Conservation (phyloP, 176 grass and related monocot genomes). For the Oryza glaberrima region DNA sequence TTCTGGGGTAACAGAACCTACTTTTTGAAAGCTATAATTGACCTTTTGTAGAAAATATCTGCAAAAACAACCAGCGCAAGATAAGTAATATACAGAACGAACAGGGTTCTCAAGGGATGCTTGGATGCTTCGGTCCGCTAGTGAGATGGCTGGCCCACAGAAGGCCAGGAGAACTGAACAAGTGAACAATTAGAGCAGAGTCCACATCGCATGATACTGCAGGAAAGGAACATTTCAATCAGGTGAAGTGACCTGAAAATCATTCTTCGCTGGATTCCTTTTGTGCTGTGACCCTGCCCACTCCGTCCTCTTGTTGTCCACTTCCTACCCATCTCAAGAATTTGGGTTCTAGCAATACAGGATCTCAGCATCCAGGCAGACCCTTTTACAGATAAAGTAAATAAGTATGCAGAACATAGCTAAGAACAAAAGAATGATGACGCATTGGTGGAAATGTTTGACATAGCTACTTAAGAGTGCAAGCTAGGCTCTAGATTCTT, state of each 20-base stretch:
- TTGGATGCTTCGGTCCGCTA: slow-evolving; percentile 48
- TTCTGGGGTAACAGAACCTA: slow-evolving; percentile 26
- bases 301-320: slow-evolving; percentile 54
- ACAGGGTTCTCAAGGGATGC: slow-evolving; percentile 39
- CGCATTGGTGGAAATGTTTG: slow-evolving; percentile 4
- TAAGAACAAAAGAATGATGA: slow-evolving; percentile 30
- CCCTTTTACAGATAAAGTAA: slow-evolving; percentile 66
- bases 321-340: slow-evolving; percentile 65
- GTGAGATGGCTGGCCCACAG: slow-evolving; percentile 25
- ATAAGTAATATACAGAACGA: slow-evolving; percentile 40
- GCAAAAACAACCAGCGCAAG: slow-evolving; percentile 39
- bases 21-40: slow-evolving; percentile 22
- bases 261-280: slow-evolving; percentile 46
- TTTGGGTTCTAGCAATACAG: slow-evolving; percentile 47
- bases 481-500: neutral
- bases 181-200: slow-evolving; percentile 51
- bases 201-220: slow-evolving; percentile 33
- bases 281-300: slow-evolving; percentile 41
- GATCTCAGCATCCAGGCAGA: slow-evolving; percentile 65
- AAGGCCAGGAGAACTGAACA: slow-evolving; percentile 49
- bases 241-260: slow-evolving; percentile 52
- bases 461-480: neutral
- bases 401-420: slow-evolving; percentile 51
- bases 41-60: slow-evolving; percentile 47
- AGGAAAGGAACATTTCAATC: slow-evolving; percentile 49